Base-by-base conservation (phyloP, 176 grass and related monocot genomes). In the Bothriochloa decipiens region DNA sequence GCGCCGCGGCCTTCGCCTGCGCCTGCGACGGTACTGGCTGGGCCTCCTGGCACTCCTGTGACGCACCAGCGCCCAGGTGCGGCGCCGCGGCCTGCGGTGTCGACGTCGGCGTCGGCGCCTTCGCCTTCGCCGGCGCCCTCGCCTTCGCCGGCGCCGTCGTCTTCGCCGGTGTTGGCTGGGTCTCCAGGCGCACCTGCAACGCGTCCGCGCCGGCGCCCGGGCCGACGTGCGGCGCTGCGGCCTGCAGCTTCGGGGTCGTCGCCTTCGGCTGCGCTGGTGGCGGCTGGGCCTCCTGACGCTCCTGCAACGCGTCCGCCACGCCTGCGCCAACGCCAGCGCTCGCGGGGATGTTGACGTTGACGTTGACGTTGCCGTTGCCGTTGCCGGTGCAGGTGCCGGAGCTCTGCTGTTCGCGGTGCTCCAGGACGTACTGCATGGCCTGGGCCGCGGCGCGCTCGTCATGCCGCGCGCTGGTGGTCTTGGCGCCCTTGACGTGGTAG, bases 401-500 rank as follows among this genome's bases (percentile, higher is more conserved):
- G 49, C 32, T 72, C 25, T 76, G 27, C 18, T 81, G 37, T 40
- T 7, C 14, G 5, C 62, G 70, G 61, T 69, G 16, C 22, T 15
- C 36, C 76, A 84, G 13, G 62, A 81, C 62, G 61, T 75, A 84
- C 0, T 74, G 33, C 20, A 9, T 17, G 20, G 68, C 81, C 8
- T 74, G 43, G 36, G 26, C 74, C 46, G 28, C 28, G 16, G 16
- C 73, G 49, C 14, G 6, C 53, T 23, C 22, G 67, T 86, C 65
- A 25, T 65, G 10, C 23, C 47, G 25, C 77, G n/a, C 65, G 53
- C 45, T 16, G 58, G 58, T 61, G 46, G 20, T 23, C 69, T 66
- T 86, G 22, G 20, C 7, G 35, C 7, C 26, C 84, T 78, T 87
- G 47, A 36, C 47, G 53, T 89, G 83, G 23, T 6, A 64, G 8